These are phyloP conservation scores for Paraphaeosphaeria sporulosa DNA, from an alignment of 2,329 filamentous ascomycete species.

Conservation along the genomic window DNA sequence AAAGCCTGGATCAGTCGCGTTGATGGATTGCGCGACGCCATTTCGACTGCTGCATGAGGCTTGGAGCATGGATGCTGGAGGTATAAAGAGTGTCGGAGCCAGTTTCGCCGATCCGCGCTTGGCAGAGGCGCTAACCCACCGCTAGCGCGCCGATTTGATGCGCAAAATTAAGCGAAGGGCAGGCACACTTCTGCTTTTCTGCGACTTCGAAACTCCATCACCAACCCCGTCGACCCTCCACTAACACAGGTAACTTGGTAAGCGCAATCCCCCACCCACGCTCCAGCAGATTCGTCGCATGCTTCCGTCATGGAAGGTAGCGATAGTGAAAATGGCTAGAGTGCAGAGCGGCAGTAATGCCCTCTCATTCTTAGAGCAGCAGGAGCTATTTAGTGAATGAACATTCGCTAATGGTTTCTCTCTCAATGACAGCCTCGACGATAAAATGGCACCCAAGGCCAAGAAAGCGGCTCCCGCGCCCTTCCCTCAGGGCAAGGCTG, in stretches of 20 bases:
- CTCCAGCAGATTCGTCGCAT: constrained; percentile 44
- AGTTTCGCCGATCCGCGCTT: constrained; percentile 16
- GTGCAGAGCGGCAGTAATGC: constrained; percentile 47
- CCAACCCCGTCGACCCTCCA: constrained; percentile 43
- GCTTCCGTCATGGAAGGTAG: constrained; percentile 39
- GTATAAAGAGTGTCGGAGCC: constrained; percentile 27
- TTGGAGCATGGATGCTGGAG: background rate
- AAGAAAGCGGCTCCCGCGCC: constrained; percentile 98
- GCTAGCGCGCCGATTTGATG: constrained; percentile 10
- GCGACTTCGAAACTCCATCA: constrained; percentile 34
- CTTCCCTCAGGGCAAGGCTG: constrained; percentile 72
- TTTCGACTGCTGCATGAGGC: background rate
- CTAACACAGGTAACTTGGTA: constrained; percentile 43
- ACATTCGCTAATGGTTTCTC: constrained; percentile 93
- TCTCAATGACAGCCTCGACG: constrained; percentile 99
- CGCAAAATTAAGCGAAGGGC: constrained; percentile 27
- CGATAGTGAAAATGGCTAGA: constrained; percentile 49
- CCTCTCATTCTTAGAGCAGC: constrained; percentile 49
- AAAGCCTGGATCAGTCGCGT: constrained; percentile 55
- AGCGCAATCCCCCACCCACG: constrained; percentile 44
- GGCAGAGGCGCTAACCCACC: background rate
- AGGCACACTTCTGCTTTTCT: constrained; percentile 20
- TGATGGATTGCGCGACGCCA: background rate
- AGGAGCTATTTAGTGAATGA: constrained; percentile 71
- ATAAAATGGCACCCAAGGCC: constrained; percentile 74